phyloP scores from a whole-genome alignment of 176 grass and related monocot genomes.

The Olyra latifolia region DNA sequence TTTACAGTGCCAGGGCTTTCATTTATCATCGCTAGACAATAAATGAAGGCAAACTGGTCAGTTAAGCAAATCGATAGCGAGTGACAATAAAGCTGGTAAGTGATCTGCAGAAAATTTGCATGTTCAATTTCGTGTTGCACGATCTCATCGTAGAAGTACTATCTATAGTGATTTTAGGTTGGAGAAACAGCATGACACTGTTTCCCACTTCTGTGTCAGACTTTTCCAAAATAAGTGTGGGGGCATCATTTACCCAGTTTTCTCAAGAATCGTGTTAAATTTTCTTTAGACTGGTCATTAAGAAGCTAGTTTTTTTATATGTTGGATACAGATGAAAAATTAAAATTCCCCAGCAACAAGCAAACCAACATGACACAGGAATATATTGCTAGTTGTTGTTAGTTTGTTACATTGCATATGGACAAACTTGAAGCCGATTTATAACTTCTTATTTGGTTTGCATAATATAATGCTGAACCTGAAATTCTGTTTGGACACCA shows the following conservation, averaged over 20 bases:
- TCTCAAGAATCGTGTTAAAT: not conserved
- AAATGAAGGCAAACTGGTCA: not conserved
- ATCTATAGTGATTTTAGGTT: not conserved
- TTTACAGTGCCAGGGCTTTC: not conserved
- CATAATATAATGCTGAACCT: not conserved
- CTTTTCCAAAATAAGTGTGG: not conserved
- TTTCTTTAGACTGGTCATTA: not conserved
- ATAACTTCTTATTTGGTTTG: not conserved
- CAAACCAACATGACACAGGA: not conserved
- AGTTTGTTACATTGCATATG: not conserved
- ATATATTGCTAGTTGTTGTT: not conserved
- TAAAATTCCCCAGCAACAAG: not conserved
- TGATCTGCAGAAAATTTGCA: not conserved
- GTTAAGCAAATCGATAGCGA: not conserved
- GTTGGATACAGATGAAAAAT: not conserved
- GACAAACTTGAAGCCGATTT: not conserved
- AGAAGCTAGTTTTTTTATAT: not conserved
- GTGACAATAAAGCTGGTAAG: constrained; percentile 2
- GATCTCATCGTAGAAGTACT: not conserved
- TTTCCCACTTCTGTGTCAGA: constrained; percentile 12
- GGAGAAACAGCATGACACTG: not conserved
- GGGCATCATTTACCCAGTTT: not conserved
- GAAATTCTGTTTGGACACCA: not conserved
- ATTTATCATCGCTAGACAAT: constrained; percentile 4
- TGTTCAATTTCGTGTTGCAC: not conserved